Evolutionary conservation across 225 moss, liverwort and hornwort species (phyloP).

Genomic region (Sphagnum tenellum): DNA sequence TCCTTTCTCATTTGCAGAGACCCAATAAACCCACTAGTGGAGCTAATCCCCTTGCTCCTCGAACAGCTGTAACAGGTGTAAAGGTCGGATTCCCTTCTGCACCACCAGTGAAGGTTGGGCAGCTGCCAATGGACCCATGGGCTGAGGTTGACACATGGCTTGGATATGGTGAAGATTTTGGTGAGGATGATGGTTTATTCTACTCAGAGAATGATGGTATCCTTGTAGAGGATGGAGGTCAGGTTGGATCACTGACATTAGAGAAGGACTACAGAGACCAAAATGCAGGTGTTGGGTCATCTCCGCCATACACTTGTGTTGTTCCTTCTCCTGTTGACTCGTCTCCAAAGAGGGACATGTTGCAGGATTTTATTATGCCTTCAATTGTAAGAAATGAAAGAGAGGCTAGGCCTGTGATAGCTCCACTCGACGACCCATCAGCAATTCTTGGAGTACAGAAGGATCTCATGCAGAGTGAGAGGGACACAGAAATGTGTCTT

Average conservation of each 20-base stretch:
- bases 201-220: conserved; percentile 80
- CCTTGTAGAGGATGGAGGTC: conserved; percentile 65
- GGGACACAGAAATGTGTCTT: conserved; percentile 11
- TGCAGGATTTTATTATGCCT: conserved; percentile 18
- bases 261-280: conserved; percentile 38
- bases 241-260: conserved; percentile 13
- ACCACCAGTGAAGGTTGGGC: conserved; percentile 76
- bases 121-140: conserved; percentile 90
- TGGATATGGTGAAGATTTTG: conserved; percentile 92
- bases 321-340: conserved; percentile 14
- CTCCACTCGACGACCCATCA: conserved; percentile 14
- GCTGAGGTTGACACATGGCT: conserved; percentile 98
- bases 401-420: conserved; percentile 14
- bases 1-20: conserved; percentile 66
- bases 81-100: conserved; percentile 49
- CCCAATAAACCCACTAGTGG: conserved; percentile 42
- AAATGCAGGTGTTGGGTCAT: conserved; percentile 8
- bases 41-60: conserved; percentile 24
- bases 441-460: conserved; percentile 6
- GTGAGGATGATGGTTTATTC: conserved; percentile 70
- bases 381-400: conserved; percentile 8
- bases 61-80: conserved; percentile 26
- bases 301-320: background rate
- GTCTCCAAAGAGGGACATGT: conserved; percentile 23
- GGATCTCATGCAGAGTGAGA: conserved; percentile 5